phyloP scores from a whole-genome alignment of 108 stramenopile species.

The Mayamaea pseudoterrestris region DNA sequence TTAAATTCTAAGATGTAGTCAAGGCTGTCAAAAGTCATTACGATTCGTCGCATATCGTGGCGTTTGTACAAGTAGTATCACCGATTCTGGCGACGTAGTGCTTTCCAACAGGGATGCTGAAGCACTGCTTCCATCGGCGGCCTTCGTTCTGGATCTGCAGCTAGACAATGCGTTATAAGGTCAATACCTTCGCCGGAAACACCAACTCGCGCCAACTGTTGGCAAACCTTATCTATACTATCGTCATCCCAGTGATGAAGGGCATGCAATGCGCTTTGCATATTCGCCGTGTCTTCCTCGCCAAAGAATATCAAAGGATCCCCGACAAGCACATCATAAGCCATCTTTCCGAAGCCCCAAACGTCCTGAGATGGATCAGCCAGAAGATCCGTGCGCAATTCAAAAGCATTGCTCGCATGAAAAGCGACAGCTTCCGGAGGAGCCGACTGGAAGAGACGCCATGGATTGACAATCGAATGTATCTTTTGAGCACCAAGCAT shows the following conservation, averaged over 20 bases:
- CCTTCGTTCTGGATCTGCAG: constrained; percentile 10
- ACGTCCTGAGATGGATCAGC: constrained; percentile 43
- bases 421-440: constrained; percentile 71
- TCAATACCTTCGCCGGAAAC: constrained; percentile 23
- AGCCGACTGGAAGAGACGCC: constrained; percentile 27
- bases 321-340: constrained; percentile 66
- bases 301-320: constrained; percentile 45
- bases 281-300: constrained; percentile 4
- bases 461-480: constrained; percentile 27
- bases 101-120: constrained; percentile 27
- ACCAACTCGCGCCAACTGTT: constrained; percentile 18
- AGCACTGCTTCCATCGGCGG: constrained; percentile 26
- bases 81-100: too few species aligned
- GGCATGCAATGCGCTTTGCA: constrained; percentile 15
- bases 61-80: too few species aligned
- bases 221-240: constrained; percentile 10
- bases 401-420: too few species aligned
- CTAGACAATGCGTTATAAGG: constrained; percentile 30
- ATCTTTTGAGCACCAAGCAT: constrained; percentile 29
- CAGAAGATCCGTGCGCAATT: constrained; percentile 13
- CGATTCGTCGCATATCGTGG: too few species aligned
- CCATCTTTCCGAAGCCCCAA: constrained; percentile 72
- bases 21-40: too few species aligned
- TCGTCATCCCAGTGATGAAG: constrained; percentile 18
- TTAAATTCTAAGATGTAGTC: too few species aligned